A percentile compares a stretch with the other conserved stretches of the same genome.
Evolutionary conservation across 2,329 filamentous ascomycete genomes (phyloP).

Genomic region (Sarocladium oryzae): DNA sequence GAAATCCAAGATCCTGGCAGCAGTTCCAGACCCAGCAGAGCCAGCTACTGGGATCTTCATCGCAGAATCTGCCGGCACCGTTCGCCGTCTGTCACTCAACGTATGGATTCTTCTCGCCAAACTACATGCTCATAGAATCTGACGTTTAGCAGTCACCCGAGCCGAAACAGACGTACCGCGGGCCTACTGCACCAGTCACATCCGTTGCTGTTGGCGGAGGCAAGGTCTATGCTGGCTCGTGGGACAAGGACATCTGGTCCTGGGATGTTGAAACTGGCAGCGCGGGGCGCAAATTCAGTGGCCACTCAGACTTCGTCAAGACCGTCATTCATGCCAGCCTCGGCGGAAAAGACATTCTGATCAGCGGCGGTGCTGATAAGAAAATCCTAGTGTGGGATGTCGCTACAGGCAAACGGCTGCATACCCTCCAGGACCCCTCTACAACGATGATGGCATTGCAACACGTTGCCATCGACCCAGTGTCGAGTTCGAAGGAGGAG

Average conservation of each 20-base stretch:
- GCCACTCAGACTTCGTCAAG: constrained; percentile 91
- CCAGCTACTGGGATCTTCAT: constrained; percentile 59
- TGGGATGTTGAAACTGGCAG: constrained; percentile 61
- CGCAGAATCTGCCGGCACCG: constrained; percentile 79
- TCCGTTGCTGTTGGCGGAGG: constrained; percentile 61
- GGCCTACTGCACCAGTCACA: constrained; percentile 74
- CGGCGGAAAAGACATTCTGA: constrained; percentile 53
- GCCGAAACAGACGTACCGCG: constrained; percentile 49
- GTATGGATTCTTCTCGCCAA: constrained; percentile 37
- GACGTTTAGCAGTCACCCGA: constrained; percentile 23
- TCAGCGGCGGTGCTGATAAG: constrained; percentile 72
- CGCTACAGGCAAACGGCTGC: constrained; percentile 58
- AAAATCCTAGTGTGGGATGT: constrained; percentile 82
- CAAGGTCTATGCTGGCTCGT: constrained; percentile 78
- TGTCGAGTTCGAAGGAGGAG: constrained; percentile 41
- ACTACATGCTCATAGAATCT: not conserved
- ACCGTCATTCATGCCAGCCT: constrained; percentile 59
- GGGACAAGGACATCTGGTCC: constrained; percentile 89
- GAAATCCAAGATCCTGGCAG: constrained; percentile 79
- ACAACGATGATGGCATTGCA: constrained; percentile 71
- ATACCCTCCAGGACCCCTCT: constrained; percentile 70
- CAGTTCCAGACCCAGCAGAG: constrained; percentile 59
- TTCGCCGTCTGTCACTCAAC: constrained; percentile 68
- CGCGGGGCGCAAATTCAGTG: constrained; percentile 55
- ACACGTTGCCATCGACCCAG: constrained; percentile 68